A percentile compares a stretch with the other conserved stretches of the same genome.
Evolutionary conservation across 495 filamentous ascomycete species (phyloP).

Genomic region (Trichoderma asperelloides): DNA sequence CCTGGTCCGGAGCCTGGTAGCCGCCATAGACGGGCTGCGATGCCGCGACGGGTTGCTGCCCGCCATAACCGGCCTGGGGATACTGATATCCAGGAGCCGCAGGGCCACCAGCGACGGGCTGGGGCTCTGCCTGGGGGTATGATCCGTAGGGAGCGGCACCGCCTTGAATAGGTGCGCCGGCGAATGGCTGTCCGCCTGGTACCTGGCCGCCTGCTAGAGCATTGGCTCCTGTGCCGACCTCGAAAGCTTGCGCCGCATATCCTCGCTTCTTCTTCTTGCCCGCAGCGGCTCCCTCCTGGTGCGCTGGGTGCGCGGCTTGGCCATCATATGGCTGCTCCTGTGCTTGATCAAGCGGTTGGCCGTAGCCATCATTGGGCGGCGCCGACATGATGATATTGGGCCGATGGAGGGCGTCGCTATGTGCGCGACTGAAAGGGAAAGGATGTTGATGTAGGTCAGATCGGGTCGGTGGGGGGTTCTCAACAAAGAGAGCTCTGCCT

Average conservation of each 20-base stretch:
- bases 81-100: conserved; percentile 39
- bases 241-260: conserved; percentile 91
- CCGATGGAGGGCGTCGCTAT: not conserved
- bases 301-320: conserved; percentile 22
- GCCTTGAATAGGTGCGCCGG: conserved; percentile 17
- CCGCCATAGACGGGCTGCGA: conserved; percentile 32
- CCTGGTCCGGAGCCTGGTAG: conserved; percentile 58
- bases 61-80: conserved; percentile 26
- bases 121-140: conserved; percentile 54
- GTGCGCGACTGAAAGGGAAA: not conserved
- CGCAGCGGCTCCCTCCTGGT: conserved; percentile 36
- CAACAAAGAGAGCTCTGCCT: not conserved
- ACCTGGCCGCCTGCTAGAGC: conserved; percentile 46
- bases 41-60: conserved; percentile 12
- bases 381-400: conserved; percentile 38
- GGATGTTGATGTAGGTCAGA: not conserved
- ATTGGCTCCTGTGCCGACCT: conserved; percentile 86
- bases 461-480: not conserved
- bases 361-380: conserved; percentile 44
- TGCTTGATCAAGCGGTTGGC: conserved; percentile 44
- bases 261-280: conserved; percentile 75
- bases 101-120: conserved; percentile 41
- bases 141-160: conserved; percentile 40
- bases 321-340: conserved; percentile 34
- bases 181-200: conserved; percentile 25